A percentile compares a stretch with the other conserved stretches of the same genome.
Evolutionary conservation across 495 filamentous ascomycete species (phyloP).

Genomic region (Xylaria curta): DNA sequence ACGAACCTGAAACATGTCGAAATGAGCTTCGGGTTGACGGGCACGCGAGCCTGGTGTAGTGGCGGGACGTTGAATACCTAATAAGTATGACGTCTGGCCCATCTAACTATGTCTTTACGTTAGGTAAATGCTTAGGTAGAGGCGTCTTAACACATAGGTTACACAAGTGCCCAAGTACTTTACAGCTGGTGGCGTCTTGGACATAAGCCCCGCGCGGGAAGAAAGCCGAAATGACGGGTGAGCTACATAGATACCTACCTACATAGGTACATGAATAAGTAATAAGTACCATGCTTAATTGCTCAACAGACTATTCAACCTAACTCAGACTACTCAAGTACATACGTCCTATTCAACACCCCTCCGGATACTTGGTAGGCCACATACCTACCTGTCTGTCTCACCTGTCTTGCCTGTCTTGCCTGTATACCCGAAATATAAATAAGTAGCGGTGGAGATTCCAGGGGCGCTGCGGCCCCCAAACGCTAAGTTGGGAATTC

Average conservation of each 20-base stretch:
- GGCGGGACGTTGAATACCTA: neutral
- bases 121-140: too few species aligned
- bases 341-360: too few species aligned
- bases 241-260: neutral
- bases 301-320: neutral
- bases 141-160: neutral
- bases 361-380: too few species aligned
- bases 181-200: neutral
- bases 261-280: neutral
- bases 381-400: too few species aligned
- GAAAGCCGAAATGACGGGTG: neutral
- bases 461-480: constrained; percentile 6
- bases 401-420: too few species aligned
- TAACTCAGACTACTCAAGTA: neutral
- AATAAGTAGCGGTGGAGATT: constrained; percentile 10
- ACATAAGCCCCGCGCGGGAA: constrained; percentile 5
- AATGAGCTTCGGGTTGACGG: neutral
- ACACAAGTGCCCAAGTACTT: neutral
- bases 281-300: neutral
- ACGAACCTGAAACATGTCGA: constrained; percentile 26
- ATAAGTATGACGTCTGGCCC: neutral
- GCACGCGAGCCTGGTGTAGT: neutral
- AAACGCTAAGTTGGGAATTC: neutral
- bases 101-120: too few species aligned
- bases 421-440: neutral